Percentiles rank a stretch among this genome's conserved stretches.
phyloP scores from a whole-genome alignment of 1,139 yeast genomes.

The Tardiomyces digboiensis region DNA sequence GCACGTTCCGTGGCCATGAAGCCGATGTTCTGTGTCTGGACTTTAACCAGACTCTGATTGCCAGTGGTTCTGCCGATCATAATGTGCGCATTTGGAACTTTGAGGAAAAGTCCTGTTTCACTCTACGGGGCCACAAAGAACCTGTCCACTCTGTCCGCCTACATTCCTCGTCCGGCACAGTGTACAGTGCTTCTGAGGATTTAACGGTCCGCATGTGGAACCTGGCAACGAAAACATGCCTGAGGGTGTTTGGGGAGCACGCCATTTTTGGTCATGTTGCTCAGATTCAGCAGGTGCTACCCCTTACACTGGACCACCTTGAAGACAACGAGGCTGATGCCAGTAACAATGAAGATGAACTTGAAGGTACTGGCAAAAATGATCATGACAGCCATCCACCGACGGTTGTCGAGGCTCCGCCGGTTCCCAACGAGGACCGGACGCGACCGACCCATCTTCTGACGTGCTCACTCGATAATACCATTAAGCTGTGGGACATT shows the following conservation, averaged over 20 bases:
- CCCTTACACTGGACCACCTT: constrained; percentile 48
- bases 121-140: constrained; percentile 86
- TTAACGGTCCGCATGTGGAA: constrained; percentile 95
- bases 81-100: constrained; percentile 97
- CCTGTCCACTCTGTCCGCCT: constrained; percentile 88
- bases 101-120: constrained; percentile 83
- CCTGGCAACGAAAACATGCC: constrained; percentile 65
- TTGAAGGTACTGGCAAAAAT: constrained; percentile 15
- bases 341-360: constrained; percentile 4
- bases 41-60: constrained; percentile 71
- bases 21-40: constrained; percentile 80
- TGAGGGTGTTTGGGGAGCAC: constrained; percentile 57
- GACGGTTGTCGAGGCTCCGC: constrained; percentile 16
- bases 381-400: too few relatives aligned
- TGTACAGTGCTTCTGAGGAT: constrained; percentile 87
- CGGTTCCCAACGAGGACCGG: constrained; percentile 12
- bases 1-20: constrained; percentile 89
- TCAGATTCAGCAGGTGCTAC: constrained; percentile 85
- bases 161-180: constrained; percentile 67
- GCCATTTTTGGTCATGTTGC: constrained; percentile 40
- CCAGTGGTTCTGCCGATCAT: constrained; percentile 86
- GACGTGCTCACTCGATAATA: constrained; percentile 86
- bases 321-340: constrained; percentile 25
- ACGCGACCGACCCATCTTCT: constrained; percentile 67
- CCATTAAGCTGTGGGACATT: constrained; percentile 91